A percentile compares a stretch with the other conserved stretches of the same genome.
Evolutionary conservation across 164 flowering plant species (phyloP).

Genomic region (Macadamia tetraphylla): DNA sequence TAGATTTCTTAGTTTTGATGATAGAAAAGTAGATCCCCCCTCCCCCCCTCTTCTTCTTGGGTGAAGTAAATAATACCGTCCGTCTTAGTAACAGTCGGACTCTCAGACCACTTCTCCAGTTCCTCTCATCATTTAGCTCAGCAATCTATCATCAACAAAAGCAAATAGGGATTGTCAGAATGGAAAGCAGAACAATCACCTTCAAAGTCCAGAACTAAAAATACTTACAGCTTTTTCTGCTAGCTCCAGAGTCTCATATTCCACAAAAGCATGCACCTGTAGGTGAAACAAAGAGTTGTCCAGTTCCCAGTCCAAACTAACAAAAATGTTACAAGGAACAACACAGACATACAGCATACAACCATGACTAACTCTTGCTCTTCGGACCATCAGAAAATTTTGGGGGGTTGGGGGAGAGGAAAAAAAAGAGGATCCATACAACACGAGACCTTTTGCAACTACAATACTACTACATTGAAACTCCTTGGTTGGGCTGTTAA

Average conservation of each 20-base stretch:
- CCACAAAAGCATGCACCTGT: slow-evolving; percentile 98
- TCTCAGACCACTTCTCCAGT: slow-evolving; percentile 91
- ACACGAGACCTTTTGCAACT: no score
- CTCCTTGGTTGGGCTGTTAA: no score
- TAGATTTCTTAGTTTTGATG: no score
- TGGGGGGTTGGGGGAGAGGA: no score
- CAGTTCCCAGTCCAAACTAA: not conserved
- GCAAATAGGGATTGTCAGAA: not conserved
- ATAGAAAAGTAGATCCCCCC: no score
- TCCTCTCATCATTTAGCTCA: slow-evolving; percentile 75
- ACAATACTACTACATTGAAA: no score
- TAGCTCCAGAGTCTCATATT: slow-evolving; percentile 72
- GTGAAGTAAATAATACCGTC: slow-evolving; percentile 31
- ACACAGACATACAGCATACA: no score
- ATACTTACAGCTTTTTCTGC: slow-evolving; percentile 94
- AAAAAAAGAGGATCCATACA: no score
- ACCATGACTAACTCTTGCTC: not conserved
- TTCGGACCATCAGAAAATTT: no score
- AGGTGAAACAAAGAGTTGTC: slow-evolving; percentile 12
- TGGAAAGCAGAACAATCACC: not conserved
- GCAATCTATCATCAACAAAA: slow-evolving; percentile 39
- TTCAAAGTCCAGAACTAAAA: not conserved
- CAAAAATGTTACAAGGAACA: no score
- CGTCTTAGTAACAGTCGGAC: slow-evolving; percentile 61
- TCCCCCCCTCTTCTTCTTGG: no score